phyloP scores from a whole-genome alignment of 805 yeast species.

The Barnettozyma wickerhamii region DNA sequence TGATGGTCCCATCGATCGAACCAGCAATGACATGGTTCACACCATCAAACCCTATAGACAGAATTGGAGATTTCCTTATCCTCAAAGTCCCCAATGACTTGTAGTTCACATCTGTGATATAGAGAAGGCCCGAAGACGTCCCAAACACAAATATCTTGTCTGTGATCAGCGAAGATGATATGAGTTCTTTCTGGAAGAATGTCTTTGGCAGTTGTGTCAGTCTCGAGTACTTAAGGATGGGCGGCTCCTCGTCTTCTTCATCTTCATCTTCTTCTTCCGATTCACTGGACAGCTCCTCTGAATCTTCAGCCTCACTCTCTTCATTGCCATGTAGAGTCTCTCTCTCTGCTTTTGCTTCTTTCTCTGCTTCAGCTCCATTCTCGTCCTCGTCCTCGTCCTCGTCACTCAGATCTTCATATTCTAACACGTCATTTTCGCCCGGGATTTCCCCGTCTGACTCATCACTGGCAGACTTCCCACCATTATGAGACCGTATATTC shows the following conservation, averaged over 20 bases:
- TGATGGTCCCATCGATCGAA: conserved; percentile 91
- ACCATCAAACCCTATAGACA: conserved; percentile 72
- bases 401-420: neutral
- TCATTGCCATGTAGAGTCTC: neutral
- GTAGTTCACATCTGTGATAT: conserved; percentile 58
- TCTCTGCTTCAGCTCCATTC: neutral
- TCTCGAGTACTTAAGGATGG: conserved; percentile 70
- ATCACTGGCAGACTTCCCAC: neutral
- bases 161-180: conserved; percentile 63
- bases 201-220: conserved; percentile 61
- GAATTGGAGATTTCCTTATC: conserved; percentile 81
- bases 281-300: conserved; percentile 8
- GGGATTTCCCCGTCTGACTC: neutral
- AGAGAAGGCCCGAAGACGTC: conserved; percentile 83
- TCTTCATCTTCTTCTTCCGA: conserved; percentile 11
- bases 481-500: neutral
- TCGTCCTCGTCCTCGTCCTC: neutral
- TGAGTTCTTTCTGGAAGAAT: conserved; percentile 71
- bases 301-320: neutral
- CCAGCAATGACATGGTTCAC: conserved; percentile 72
- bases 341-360: neutral
- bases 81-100: conserved; percentile 65
- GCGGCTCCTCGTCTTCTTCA: conserved; percentile 48
- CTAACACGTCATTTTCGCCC: neutral
- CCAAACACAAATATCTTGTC: conserved; percentile 71